Evolutionary conservation across 352 stramenopile genomes (phyloP), one percentile per base, ranked within the genome.

Genomic region (Pythium oligandrum): DNA sequence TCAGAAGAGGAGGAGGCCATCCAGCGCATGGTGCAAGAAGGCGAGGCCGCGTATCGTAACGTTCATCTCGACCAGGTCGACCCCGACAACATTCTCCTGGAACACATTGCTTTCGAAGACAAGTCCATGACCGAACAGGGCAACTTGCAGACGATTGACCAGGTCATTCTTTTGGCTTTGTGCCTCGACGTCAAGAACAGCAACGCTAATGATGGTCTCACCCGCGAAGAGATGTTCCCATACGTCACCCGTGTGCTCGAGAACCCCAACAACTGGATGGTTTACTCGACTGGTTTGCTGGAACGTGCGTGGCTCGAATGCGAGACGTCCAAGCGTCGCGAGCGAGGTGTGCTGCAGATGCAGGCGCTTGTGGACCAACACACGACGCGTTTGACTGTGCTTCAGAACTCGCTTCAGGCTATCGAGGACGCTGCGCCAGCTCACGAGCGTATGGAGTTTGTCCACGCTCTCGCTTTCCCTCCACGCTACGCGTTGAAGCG

Each of bases 121-220:
- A 64, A 59, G 38, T 63, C 65, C 40, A 53, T 80, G 33, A 87
- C 75, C 5, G 64, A 88, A 31, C 76, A 90, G 49, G 73, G 73
- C 31, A 90, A 91, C 51, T 58, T 94, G 45, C 79, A 89, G 59
- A 75, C 78, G 32, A 73, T 89, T 2, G 84, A 94, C 56, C 84
- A 93, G 61, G 81, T 95, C 34, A 96, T 98, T 51, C 51, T 98
- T 6, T 64, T 98, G 10, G 92, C 89, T 36, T 61, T 98, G n/a
- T 99, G 96, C 66, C 69, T 98, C 37, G 95, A 98, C 65, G 93
- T 98, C 6, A 97, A 98, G 64, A 98, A 98, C 73, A 96, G 77
- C 64, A 98, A 98, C 59, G 89, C 91, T 3, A 87, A 90, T 52
- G 93, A 99, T 66, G 92, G 89, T 4, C 75, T 99, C 7, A 98